These are phyloP conservation scores for Diospyros lotus DNA, from an alignment of 148 eudicot genomes.

Conservation along the genomic window DNA sequence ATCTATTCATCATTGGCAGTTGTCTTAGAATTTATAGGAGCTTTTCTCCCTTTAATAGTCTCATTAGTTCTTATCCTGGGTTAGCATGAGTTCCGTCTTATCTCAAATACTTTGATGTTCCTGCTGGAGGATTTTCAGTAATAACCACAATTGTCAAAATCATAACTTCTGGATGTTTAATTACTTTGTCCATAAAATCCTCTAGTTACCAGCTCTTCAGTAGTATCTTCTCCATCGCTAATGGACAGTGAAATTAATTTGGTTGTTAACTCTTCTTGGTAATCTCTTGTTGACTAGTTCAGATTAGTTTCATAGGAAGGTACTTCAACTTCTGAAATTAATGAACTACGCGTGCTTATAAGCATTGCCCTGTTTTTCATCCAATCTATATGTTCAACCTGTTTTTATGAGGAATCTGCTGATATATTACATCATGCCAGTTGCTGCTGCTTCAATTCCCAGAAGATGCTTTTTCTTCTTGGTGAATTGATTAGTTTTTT, in stretches of 20 bases:
- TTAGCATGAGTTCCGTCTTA: conserved; percentile 13
- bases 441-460: neutral
- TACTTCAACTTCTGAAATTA: conserved; percentile 1
- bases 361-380: neutral
- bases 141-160: conserved; percentile 12
- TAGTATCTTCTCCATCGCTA: conserved; percentile 10
- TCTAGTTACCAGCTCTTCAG: neutral
- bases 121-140: conserved; percentile 3
- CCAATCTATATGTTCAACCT: neutral
- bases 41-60: conserved; percentile 10
- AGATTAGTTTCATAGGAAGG: neutral
- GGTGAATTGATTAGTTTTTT: neutral
- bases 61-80: conserved; percentile 17
- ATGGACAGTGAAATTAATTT: neutral
- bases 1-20: conserved; percentile 18
- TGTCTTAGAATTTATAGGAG: conserved; percentile 20
- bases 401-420: neutral
- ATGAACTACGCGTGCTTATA: neutral
- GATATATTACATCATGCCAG: neutral
- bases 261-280: conserved; percentile 12
- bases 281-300: conserved; percentile 6
- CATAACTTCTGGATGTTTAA: conserved; percentile 8
- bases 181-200: conserved; percentile 10
- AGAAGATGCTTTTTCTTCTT: neutral
- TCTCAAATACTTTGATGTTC: conserved; percentile 7